Evolutionary conservation across 2,329 filamentous ascomycete species (phyloP).

Genomic region (Chaetomium globosum): DNA sequence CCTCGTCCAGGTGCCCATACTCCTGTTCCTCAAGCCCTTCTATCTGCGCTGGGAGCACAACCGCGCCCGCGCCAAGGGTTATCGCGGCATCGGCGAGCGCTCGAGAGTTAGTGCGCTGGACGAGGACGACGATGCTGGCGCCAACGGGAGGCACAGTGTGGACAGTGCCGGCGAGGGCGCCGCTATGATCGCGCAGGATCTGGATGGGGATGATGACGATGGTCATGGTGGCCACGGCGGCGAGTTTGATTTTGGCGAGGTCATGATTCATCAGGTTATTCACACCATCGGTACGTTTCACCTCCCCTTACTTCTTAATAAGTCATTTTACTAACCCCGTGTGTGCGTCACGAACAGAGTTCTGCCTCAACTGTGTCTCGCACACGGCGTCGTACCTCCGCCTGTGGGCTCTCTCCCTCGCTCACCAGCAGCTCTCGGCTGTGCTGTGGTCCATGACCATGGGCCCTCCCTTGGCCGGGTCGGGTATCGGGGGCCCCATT

Average conservation of each 20-base stretch:
- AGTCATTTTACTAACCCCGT: background rate
- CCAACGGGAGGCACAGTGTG: constrained; percentile 45
- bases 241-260: constrained; percentile 95
- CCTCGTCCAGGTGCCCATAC: constrained; percentile 80
- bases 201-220: constrained; percentile 60
- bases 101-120: constrained; percentile 87
- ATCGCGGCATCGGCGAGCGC: constrained; percentile 88
- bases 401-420: constrained; percentile 95
- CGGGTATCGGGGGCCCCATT: constrained; percentile 70
- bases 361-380: constrained; percentile 98
- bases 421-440: constrained; percentile 93
- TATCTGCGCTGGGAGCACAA: constrained; percentile 95
- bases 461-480: constrained; percentile 69
- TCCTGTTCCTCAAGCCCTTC: constrained; percentile 93
- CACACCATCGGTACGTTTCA: constrained; percentile 83
- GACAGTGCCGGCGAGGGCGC: constrained; percentile 76
- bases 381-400: constrained; percentile 98
- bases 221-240: constrained; percentile 70
- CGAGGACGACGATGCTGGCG: constrained; percentile 68
- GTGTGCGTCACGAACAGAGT: constrained; percentile 60
- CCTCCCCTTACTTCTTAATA: background rate
- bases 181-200: constrained; percentile 86
- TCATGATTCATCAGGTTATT: constrained; percentile 99
- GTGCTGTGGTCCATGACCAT: constrained; percentile 98
- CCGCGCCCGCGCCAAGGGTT: constrained; percentile 80